Evolutionary conservation across 73 alveolate genomes (phyloP).

Genomic region (Paramecium octaurelia): DNA sequence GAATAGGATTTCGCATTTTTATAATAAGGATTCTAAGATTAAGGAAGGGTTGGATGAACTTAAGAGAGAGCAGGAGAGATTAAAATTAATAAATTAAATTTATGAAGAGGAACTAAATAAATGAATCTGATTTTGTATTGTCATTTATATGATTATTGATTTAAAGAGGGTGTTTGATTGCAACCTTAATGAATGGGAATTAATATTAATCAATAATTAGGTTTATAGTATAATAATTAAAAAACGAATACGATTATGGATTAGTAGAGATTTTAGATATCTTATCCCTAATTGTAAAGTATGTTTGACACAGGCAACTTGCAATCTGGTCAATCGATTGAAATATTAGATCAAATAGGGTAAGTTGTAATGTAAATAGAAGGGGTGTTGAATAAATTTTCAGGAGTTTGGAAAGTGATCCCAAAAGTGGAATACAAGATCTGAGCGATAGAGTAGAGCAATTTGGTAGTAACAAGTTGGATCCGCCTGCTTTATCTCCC

Average conservation of each 20-base stretch:
- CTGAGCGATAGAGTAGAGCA: neutral
- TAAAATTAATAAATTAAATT: neutral
- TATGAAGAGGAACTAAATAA: constrained; percentile 27
- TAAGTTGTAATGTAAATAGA: neutral
- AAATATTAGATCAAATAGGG: constrained; percentile 5
- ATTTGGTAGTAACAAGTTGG: constrained; percentile 23
- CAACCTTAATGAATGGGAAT: neutral
- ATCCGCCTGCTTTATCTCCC: constrained; percentile 24
- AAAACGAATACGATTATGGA: constrained; percentile 8
- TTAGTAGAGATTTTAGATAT: neutral
- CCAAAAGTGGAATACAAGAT: neutral
- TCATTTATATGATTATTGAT: too few relatives aligned
- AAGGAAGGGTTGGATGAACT: neutral
- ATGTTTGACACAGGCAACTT: constrained; percentile 3
- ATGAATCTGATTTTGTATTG: neutral
- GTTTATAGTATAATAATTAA: neutral
- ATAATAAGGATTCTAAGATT: constrained; percentile 6
- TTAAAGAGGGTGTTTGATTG: neutral
- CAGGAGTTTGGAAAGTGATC: neutral
- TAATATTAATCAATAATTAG: neutral
- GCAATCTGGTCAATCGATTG: neutral
- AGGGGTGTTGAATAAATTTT: neutral
- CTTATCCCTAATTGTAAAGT: neutral
- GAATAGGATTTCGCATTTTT: neutral
- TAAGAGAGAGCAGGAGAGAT: constrained; percentile 29